Evolutionary conservation across 768 basidiomycete genomes (phyloP), one percentile per base, ranked within the genome.

Genomic region (Phylloporus arenicola): DNA sequence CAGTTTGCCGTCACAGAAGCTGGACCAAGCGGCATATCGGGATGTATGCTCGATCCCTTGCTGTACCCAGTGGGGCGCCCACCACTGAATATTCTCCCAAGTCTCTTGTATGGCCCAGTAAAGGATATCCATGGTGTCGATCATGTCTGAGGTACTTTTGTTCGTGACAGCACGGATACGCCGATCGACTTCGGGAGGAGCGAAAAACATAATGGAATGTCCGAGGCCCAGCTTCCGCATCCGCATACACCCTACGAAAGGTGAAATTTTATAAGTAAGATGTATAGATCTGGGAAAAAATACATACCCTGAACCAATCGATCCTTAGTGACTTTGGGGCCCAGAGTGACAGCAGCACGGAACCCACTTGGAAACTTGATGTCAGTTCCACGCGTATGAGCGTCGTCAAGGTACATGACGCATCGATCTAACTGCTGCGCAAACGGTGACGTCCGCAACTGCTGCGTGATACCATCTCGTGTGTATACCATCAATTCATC

Each of bases 201-300:
- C 77, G 35, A 75, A 75, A 52, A 80, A 79, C 50, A 74, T 61
- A 19, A 78, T 55, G 3, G 77, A 73, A 48, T 80, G 78, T 0
- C 70, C 72, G 6, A 62, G 56, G 12, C 78, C 78, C 0, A 80
- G 68, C 54, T 70, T 70, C 8, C 79, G 68, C 78, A 80, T 78
- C 9, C 78, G 68, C 79, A 79, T 80, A 43, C 78, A 79, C 7
- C 76, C 78, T 78, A 10, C 62, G 62, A 11, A 14, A 14, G n/a
- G 12, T n/a, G 22, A 6, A n/a, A 3, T 8, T 52, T 12, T 42
- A 38, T 16, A 4, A n/a, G 34, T 7, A 9, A 19, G 0, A 16
- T 2, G 25, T 11, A 9, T 1, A 14, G 11, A 30, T 20, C 1
- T 1, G 10, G 13, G 6, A n/a, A 8, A 20, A 1, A 4, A 2